A percentile compares a stretch with the other conserved stretches of the same genome.
phyloP scores from a whole-genome alignment of 257 asterid genomes.

The Solanum pinnatisectum region DNA sequence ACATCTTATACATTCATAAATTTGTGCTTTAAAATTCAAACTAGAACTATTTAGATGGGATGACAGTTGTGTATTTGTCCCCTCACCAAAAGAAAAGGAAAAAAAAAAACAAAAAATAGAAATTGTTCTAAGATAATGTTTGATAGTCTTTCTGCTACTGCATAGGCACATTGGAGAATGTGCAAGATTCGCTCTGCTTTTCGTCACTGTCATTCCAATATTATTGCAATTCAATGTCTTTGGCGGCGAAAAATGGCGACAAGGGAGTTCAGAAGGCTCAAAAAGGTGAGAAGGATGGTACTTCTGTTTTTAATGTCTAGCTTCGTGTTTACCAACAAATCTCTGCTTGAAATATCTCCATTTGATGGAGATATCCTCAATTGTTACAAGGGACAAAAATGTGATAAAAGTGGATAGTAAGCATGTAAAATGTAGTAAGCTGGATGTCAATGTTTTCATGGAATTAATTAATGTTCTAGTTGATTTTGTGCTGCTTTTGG shows the following conservation, averaged over 20 bases:
- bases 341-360: background rate
- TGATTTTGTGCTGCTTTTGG: background rate
- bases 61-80: background rate
- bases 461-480: background rate
- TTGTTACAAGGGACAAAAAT: background rate
- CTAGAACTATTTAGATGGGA: background rate
- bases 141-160: slow-evolving; percentile 6
- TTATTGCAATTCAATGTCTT: slow-evolving; percentile 80
- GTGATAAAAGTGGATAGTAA: background rate
- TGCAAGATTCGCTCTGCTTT: slow-evolving; percentile 59
- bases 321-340: background rate
- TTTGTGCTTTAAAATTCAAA: background rate
- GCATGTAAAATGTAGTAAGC: background rate
- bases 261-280: slow-evolving; percentile 80
- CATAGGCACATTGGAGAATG: slow-evolving; percentile 90
- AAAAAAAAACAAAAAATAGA: background rate
- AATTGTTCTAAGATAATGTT: background rate
- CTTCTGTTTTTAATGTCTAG: background rate
- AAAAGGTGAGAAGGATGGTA: slow-evolving; percentile 45
- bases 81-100: background rate
- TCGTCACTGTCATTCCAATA: slow-evolving; percentile 63
- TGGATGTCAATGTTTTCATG: background rate
- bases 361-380: background rate
- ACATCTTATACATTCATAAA: background rate
- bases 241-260: slow-evolving; percentile 94